Percentiles rank a stretch among this genome's conserved stretches.
Conservation (phyloP, 768 basidiomycete species). For the Sistotremastrum niveocremeum region DNA sequence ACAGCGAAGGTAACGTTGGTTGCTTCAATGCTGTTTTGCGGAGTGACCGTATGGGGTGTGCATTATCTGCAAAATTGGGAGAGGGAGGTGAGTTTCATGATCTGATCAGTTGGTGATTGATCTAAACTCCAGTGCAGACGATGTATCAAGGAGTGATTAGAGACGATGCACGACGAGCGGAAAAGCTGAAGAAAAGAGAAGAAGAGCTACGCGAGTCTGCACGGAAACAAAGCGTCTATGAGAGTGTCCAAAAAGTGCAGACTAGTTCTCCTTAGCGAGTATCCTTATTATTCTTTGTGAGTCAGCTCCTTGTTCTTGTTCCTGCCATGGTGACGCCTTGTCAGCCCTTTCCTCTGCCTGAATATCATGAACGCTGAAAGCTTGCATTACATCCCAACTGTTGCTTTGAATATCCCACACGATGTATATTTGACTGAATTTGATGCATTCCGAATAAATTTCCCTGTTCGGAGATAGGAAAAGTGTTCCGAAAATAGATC, state of each 20-base stretch:
- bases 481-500: too few relatives aligned
- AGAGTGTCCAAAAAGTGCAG: conserved; percentile 29
- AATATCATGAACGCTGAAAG: too few relatives aligned
- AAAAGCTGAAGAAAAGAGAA: conserved; percentile 57
- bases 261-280: not conserved
- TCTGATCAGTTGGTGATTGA: not conserved
- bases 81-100: conserved; percentile 44
- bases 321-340: too few relatives aligned
- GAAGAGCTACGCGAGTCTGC: conserved; percentile 47
- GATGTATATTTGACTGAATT: too few relatives aligned
- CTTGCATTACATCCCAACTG: too few relatives aligned
- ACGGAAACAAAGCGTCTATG: conserved; percentile 53
- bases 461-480: too few relatives aligned
- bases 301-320: too few relatives aligned
- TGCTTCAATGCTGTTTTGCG: conserved; percentile 47
- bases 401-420: too few relatives aligned
- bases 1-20: conserved; percentile 65
- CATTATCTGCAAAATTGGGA: conserved; percentile 79
- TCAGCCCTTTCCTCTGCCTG: too few relatives aligned
- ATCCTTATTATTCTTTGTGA: too few relatives aligned
- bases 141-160: conserved; percentile 88
- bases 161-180: conserved; percentile 69
- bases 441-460: too few relatives aligned
- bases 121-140: conserved; percentile 29
- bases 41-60: conserved; percentile 74